These are phyloP conservation scores for Alternaria sp. DNA, from an alignment of 2,329 filamentous ascomycete species.

Conservation along the genomic window DNA sequence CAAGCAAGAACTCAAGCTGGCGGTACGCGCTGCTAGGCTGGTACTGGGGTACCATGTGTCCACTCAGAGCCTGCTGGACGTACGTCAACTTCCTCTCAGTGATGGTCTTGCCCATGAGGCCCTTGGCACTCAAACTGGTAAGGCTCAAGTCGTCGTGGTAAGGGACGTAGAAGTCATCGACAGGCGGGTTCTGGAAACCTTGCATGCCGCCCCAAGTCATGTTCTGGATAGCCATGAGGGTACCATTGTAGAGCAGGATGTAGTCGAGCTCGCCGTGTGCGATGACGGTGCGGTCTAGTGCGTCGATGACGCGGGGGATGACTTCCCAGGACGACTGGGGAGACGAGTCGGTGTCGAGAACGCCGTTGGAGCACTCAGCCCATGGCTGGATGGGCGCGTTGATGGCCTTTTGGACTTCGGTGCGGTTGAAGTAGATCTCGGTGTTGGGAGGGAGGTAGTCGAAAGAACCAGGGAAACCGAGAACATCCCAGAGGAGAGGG, in stretches of 20 bases:
- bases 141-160: conserved; percentile 60
- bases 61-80: conserved; percentile 67
- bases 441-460: conserved; percentile 69
- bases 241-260: conserved; percentile 71
- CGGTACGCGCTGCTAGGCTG: conserved; percentile 72
- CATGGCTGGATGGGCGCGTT: conserved; percentile 67
- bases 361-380: conserved; percentile 62
- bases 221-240: conserved; percentile 76
- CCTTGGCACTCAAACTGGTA: conserved; percentile 63
- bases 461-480: conserved; percentile 71
- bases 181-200: conserved; percentile 70
- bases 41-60: conserved; percentile 74
- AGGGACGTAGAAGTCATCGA: conserved; percentile 72
- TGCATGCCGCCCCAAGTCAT: conserved; percentile 78
- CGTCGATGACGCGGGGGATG: conserved; percentile 75
- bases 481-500: conserved; percentile 71
- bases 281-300: conserved; percentile 73
- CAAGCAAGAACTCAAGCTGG: conserved; percentile 77
- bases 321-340: conserved; percentile 63
- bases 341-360: conserved; percentile 60
- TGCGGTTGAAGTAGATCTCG: conserved; percentile 72
- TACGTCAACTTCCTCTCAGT: conserved; percentile 80
- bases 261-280: conserved; percentile 75
- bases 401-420: conserved; percentile 72
- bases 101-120: conserved; percentile 72